Evolutionary conservation across 202 grass and related monocot genomes (phyloP).

Genomic region (Zoysia matrella): DNA sequence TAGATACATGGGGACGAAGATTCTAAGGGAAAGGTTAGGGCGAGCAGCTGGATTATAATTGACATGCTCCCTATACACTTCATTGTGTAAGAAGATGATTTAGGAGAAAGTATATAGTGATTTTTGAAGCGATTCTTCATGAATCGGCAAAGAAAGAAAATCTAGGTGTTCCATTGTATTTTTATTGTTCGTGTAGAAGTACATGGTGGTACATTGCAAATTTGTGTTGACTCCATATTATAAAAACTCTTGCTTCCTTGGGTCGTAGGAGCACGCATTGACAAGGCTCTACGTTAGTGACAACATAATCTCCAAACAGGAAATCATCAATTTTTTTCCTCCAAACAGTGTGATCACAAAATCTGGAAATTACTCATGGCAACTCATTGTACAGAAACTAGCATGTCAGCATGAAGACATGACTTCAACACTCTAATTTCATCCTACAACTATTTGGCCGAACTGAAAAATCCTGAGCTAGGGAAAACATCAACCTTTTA

Average conservation of each 20-base stretch:
- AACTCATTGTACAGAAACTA: neutral
- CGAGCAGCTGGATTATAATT: constrained; percentile 45
- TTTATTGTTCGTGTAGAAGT: neutral
- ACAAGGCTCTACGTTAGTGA: constrained; percentile 7
- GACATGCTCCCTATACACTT: constrained; percentile 31
- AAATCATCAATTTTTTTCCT: too few species aligned
- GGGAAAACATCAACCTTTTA: neutral
- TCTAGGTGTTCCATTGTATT: constrained; percentile 26
- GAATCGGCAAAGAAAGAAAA: constrained; percentile 50
- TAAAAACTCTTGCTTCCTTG: neutral
- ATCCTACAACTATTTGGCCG: neutral
- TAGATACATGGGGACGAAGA: constrained; percentile 64
- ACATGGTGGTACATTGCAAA: neutral
- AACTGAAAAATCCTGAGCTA: too few species aligned
- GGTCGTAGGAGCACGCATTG: neutral
- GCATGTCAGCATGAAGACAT: neutral
- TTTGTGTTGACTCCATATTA: neutral
- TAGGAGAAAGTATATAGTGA: constrained; percentile 56
- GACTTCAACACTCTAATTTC: neutral
- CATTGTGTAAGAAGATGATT: constrained; percentile 39
- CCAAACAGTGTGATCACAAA: neutral
- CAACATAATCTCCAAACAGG: constrained; percentile 10
- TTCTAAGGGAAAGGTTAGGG: constrained; percentile 57
- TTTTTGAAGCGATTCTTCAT: constrained; percentile 47
- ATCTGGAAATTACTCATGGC: neutral